These are phyloP conservation scores for Discostella stelligera DNA, from an alignment of 352 stramenopile genomes.

Conservation along the genomic window DNA sequence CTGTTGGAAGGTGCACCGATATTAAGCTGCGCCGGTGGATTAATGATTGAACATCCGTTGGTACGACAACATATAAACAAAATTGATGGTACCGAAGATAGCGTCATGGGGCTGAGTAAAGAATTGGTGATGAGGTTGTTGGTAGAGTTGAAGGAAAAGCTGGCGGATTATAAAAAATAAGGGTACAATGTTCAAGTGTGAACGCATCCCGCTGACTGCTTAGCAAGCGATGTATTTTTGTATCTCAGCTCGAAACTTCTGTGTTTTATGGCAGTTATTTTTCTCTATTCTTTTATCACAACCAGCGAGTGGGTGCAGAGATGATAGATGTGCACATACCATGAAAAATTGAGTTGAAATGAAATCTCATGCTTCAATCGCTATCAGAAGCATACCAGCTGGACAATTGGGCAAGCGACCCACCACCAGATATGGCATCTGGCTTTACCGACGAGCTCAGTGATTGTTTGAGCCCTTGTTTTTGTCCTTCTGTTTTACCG, in stretches of 20 bases:
- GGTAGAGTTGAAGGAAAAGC: constrained; percentile 54
- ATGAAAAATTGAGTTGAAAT: no score
- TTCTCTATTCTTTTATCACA: no score
- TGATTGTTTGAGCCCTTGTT: not conserved
- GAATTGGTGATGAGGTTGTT: constrained; percentile 62
- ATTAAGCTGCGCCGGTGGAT: constrained; percentile 67
- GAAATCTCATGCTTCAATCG: constrained; percentile 1
- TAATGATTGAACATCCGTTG: constrained; percentile 79
- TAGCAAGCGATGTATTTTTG: no score
- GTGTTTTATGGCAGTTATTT: no score
- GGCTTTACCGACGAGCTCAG: not conserved
- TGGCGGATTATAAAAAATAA: constrained; percentile 22
- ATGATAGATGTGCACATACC: no score
- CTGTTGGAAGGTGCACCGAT: constrained; percentile 59
- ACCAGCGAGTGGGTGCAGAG: no score
- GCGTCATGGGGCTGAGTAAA: constrained; percentile 79
- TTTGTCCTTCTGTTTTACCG: no score
- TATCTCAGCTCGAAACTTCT: no score
- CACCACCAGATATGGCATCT: not conserved
- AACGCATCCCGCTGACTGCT: no score
- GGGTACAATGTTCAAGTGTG: no score
- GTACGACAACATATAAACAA: constrained; percentile 51
- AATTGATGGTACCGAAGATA: constrained; percentile 79
- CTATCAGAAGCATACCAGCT: constrained; percentile 14
- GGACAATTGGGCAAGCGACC: constrained; percentile 3